Evolutionary conservation across 176 grass and related monocot species (phyloP).

Genomic region (Triticum dicoccoides): DNA sequence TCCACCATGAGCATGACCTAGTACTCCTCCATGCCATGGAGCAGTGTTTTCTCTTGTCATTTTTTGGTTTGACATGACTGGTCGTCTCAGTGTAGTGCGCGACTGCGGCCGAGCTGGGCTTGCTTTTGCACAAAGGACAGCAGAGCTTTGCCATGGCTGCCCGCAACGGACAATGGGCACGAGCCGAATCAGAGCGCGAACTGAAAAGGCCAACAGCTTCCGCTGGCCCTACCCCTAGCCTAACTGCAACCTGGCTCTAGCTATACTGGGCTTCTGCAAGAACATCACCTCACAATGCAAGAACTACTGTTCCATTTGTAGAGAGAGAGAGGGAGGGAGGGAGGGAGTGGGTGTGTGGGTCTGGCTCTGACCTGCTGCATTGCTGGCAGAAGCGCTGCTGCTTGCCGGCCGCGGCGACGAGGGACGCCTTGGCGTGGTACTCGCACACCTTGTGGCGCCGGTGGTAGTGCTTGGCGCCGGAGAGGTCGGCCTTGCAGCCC

Average conservation of each 20-base stretch:
- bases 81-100: background rate
- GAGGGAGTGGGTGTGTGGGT: background rate
- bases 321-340: background rate
- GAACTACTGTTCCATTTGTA: background rate
- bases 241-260: background rate
- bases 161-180: constrained; percentile 32
- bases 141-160: constrained; percentile 22
- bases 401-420: constrained; percentile 62
- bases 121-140: background rate
- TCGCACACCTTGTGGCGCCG: constrained; percentile 99
- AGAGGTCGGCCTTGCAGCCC: constrained; percentile 83
- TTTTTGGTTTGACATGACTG: background rate
- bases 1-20: background rate
- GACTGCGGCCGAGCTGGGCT: background rate
- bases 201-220: background rate
- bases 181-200: constrained; percentile 6
- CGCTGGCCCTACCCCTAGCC: background rate
- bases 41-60: background rate
- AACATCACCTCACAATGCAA: background rate
- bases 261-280: background rate
- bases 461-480: constrained; percentile 93
- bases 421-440: constrained; percentile 91
- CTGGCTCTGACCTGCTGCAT: constrained; percentile 74
- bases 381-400: constrained; percentile 99
- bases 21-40: too few relatives aligned